Conservation (phyloP, 139 green algal species). For the Eudorina sp. region DNA sequence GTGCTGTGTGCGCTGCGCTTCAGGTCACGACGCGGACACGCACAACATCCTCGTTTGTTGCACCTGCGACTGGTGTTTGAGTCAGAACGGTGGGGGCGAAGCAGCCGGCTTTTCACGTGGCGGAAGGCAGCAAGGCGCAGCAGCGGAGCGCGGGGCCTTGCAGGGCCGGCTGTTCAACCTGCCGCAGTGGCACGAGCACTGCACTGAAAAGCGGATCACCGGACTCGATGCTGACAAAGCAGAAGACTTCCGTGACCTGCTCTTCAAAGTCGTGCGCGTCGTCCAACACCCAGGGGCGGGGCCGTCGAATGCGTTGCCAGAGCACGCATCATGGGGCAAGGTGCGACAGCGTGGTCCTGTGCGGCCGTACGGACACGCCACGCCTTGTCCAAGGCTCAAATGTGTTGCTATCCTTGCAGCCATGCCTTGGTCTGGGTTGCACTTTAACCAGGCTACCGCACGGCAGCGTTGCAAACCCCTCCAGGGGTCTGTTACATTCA, state of each 20-base stretch:
- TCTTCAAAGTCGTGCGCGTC: background rate
- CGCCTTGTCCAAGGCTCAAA: too few relatives aligned
- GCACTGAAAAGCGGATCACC: background rate
- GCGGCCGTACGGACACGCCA: too few relatives aligned
- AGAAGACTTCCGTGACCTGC: background rate
- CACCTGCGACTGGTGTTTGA: conserved; percentile 13
- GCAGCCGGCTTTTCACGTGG: background rate
- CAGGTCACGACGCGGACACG: conserved; percentile 2
- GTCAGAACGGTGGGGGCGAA: background rate
- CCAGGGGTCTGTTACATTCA: too few relatives aligned
- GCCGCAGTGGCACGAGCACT: conserved; percentile 41
- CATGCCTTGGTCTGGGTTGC: too few relatives aligned
- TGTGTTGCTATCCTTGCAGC: too few relatives aligned
- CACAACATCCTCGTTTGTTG: conserved; percentile 19
- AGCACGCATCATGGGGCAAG: too few relatives aligned
- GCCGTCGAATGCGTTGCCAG: too few relatives aligned
- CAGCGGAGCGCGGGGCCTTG: background rate
- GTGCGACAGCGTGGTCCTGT: too few relatives aligned
- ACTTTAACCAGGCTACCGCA: too few relatives aligned
- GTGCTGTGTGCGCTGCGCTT: background rate
- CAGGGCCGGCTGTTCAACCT: conserved; percentile 17
- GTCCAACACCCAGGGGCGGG: background rate
- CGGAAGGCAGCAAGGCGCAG: background rate
- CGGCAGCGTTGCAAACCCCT: too few relatives aligned
- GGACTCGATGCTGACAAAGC: background rate